Conservation (phyloP, 2,329 filamentous ascomycete genomes). For the Colletotrichum lentis region DNA sequence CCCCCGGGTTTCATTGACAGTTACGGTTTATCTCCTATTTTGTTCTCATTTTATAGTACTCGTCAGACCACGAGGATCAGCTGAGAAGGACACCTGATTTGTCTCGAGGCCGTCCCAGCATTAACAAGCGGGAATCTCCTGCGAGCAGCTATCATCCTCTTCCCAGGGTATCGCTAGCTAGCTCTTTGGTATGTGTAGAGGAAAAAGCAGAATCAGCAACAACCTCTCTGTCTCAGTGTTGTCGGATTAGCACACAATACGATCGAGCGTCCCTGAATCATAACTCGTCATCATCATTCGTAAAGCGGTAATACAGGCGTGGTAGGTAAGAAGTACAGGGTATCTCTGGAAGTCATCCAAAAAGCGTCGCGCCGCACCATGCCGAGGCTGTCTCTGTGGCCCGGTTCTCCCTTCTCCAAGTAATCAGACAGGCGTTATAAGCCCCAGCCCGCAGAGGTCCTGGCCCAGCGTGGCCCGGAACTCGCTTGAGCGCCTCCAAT, state of each 20-base stretch:
- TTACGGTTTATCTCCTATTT: no score
- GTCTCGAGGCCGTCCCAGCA: no score
- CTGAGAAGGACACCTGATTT: no score
- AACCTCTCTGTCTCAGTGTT: no score
- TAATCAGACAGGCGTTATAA: constrained; percentile 24
- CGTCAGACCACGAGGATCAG: no score
- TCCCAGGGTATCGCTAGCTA: no score
- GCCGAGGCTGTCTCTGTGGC: background rate
- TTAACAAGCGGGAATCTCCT: no score
- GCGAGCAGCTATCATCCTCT: no score
- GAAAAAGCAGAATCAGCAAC: no score
- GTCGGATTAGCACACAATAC: background rate
- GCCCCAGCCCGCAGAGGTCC: constrained; percentile 23
- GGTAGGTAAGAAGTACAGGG: constrained; percentile 31
- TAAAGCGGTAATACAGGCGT: constrained; percentile 25
- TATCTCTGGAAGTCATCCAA: constrained; percentile 20
- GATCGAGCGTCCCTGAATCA: background rate
- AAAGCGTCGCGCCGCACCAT: background rate
- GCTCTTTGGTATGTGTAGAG: no score
- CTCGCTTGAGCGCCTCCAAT: constrained; percentile 36
- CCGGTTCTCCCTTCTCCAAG: background rate
- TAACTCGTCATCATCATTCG: constrained; percentile 32
- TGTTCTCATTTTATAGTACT: no score
- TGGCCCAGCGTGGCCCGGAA: constrained; percentile 34
- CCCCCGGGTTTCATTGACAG: no score